These are phyloP conservation scores for Flaveria ramosissima DNA, from an alignment of 129 eudicot species.

Conservation along the genomic window DNA sequence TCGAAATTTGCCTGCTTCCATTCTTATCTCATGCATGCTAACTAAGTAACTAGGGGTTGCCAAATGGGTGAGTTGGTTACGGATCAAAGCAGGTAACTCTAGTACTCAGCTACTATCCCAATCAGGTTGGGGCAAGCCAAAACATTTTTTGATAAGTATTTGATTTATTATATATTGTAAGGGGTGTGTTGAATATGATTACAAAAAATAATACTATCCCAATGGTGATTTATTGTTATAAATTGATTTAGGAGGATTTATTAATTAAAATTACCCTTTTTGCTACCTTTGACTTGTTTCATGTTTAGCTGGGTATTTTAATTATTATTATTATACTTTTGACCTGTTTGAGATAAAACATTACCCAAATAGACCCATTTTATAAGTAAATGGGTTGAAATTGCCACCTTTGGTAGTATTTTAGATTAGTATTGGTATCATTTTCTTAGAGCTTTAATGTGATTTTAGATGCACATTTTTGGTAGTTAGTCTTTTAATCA, in stretches of 20 bases:
- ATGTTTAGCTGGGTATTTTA: not conserved
- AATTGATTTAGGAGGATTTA: not conserved
- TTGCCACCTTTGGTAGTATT: not conserved
- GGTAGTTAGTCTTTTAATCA: not conserved
- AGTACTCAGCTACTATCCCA: not conserved
- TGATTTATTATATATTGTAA: not conserved
- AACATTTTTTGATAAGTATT: not conserved
- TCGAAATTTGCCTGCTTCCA: constrained; percentile 2
- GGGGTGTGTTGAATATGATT: not conserved
- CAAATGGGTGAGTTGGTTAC: not conserved
- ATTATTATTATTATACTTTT: not conserved
- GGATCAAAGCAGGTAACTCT: not conserved
- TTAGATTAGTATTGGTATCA: not conserved
- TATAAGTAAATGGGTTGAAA: not conserved
- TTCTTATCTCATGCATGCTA: not conserved
- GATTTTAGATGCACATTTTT: not conserved
- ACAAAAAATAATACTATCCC: not conserved
- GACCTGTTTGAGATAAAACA: not conserved
- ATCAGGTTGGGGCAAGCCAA: not conserved
- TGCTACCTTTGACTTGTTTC: not conserved
- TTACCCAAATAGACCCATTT: not conserved
- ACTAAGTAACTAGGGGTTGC: not conserved
- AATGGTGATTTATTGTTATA: not conserved
- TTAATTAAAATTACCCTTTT: not conserved
- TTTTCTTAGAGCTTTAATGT: not conserved